Evolutionary conservation across 768 basidiomycete species (phyloP), one percentile per base, ranked within the genome.

Genomic region (Panellus pusillus): DNA sequence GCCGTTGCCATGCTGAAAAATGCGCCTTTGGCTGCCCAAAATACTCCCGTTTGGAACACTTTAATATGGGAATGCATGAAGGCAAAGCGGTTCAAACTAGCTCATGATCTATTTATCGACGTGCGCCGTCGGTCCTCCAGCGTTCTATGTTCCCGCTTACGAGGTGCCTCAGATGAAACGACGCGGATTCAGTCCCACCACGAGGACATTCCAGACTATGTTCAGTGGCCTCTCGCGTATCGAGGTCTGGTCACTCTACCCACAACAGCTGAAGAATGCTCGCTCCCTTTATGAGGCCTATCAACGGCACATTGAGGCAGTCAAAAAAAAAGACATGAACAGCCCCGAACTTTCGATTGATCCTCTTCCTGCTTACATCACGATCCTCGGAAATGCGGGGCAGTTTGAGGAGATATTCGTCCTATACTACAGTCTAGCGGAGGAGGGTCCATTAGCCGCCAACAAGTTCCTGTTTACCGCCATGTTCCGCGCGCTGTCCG

Each of bases 11-110:
- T 83, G 69, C 75, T 93, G n/a, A 81, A 86, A 63, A 82, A 77
- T 36, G 72, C 84, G 17, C 89, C 91, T 19, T 71, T 80, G 44
- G 87, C 86, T 59, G 85, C 89, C 0, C 87, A 89, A 63, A 92
- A 91, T 59, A 73, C 80, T 1, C 74, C 78, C 11, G 83, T 87
- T 7, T 93, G 91, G 91, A 91, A 91, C 59, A 89, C 84, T 3
- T 66, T 93, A 61, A 85, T 93, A 36, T 81, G 79, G 72, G 77
- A 83, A 47, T 79, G 79, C 44, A 72, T 89, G 73, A 77, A 81
- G 37, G 79, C 70, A 15, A 69, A 77, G 54, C 78, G 78, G 39
- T 86, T 75, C 63, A 78, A 83, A 35, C 68, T 87, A 29, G 81
- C 80, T 0, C 88, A 84, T 58, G 66, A 76, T n/a, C 70, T 93